Conservation (phyloP, 352 stramenopile species). For the Pythium chondricola region DNA sequence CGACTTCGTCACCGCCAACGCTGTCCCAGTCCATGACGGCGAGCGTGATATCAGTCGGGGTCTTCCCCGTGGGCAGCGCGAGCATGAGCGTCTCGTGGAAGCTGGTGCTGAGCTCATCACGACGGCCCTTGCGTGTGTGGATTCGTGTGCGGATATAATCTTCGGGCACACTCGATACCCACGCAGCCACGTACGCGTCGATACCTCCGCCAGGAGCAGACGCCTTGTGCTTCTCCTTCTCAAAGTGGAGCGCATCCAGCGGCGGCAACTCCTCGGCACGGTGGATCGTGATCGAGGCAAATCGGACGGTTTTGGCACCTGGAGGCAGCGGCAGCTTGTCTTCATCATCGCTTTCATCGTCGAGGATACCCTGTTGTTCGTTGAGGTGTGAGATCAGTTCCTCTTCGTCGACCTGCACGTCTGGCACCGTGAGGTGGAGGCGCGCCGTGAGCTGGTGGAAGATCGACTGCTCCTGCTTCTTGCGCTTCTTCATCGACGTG, state of each 20-base stretch:
- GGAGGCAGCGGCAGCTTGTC: slow-evolving; percentile 25
- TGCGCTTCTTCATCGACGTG: slow-evolving; percentile 27
- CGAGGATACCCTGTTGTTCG: slow-evolving; percentile 9
- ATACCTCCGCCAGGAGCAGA: slow-evolving; percentile 37
- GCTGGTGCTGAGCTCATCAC: slow-evolving; percentile 45
- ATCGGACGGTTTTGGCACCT: slow-evolving; percentile 38
- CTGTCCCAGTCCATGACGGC: slow-evolving; percentile 69
- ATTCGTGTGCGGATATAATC: slow-evolving; percentile 60
- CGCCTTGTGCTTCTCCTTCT: slow-evolving; percentile 32
- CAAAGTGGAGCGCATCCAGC: slow-evolving; percentile 50
- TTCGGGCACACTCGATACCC: slow-evolving; percentile 22
- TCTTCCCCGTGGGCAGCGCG: slow-evolving; percentile 20
- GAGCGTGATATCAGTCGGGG: slow-evolving; percentile 25
- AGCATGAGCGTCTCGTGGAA: slow-evolving; percentile 73
- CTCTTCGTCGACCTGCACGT: slow-evolving; percentile 44
- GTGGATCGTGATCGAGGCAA: slow-evolving; percentile 55
- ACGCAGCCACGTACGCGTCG: slow-evolving; percentile 58
- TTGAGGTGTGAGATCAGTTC: slow-evolving; percentile 24
- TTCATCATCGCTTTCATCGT: slow-evolving; percentile 29
- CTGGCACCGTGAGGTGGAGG: slow-evolving; percentile 32
- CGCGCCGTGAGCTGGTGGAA: slow-evolving; percentile 45
- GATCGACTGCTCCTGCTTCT: slow-evolving; percentile 46
- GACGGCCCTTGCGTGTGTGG: slow-evolving; percentile 51
- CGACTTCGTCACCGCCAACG: slow-evolving; percentile 57
- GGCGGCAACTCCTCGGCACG: slow-evolving; percentile 53